Base-by-base conservation (phyloP, 495 filamentous ascomycete species). In the Saxophila tyrrhenica region DNA sequence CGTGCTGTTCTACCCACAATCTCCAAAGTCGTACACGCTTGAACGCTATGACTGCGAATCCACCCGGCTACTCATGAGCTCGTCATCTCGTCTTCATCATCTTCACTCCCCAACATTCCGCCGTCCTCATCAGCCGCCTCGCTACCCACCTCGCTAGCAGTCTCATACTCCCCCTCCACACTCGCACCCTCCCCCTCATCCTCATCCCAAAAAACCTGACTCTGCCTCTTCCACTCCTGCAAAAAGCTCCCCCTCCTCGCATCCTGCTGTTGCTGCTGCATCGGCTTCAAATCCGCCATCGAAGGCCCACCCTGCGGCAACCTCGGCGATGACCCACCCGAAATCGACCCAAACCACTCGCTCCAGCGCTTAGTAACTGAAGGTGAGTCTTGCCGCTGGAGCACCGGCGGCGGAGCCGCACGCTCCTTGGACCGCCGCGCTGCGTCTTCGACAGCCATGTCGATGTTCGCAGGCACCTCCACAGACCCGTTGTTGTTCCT, bases 151-250 rank as follows among this genome's bases (percentile, higher is more conserved):
- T 56, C 54, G 50, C 54, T 56, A 1, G 39, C 47, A 17, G 48
- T 51, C 25, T 48, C 43, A 19, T 49, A n/a, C n/a, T n/a, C 58
- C 15, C 39, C 51, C 23, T 48, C 65, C 20, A 67, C 69, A 25
- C 70, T 68, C 20, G 60, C 65, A 44, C 68, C 72, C 10, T 68
- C 49, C 53, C 74, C 75, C 19, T 70, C 63, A 24, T 45, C 39
- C 62, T 82, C 78, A 50, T 81, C 79, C 56, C 79, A 78, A 59
- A 85, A 83, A 0, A 84, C 80, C 5, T 74, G 71, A 41, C 76
- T 76, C 64, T 84, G 81, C 49, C 80, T 67, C 39, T 72, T 67
- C 39, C 84, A 64, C 63, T 85, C 81, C 57, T 79, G 72, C 39
- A 85, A 69, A 19, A 82, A 59, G 56, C 72, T 77, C n/a, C 69